These are phyloP conservation scores for Vaccinium corymbosum DNA, from an alignment of 148 eudicot genomes.

Conservation along the genomic window DNA sequence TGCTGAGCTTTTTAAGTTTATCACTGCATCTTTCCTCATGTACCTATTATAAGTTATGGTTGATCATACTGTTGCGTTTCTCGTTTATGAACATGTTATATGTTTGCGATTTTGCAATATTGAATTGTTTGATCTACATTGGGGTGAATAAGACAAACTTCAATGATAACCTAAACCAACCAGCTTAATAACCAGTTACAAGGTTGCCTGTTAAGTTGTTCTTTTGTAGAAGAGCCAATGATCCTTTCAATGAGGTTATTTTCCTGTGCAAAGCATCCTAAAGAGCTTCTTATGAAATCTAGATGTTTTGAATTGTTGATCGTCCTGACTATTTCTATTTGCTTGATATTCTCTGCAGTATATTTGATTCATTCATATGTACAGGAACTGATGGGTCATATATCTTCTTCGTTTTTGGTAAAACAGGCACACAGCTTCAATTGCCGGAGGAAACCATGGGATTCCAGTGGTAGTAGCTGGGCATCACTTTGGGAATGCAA, in stretches of 20 bases:
- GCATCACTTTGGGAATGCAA: slow-evolving; percentile 93
- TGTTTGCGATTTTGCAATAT: background rate
- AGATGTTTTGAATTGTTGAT: background rate
- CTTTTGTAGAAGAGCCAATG: background rate
- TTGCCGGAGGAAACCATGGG: slow-evolving; percentile 95
- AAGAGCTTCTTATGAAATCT: background rate
- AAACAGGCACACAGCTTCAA: slow-evolving; percentile 94
- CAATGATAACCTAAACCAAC: background rate
- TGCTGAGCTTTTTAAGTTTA: background rate
- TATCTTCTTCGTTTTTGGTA: background rate
- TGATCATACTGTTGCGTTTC: background rate
- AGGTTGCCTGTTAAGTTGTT: background rate
- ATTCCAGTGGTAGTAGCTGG: slow-evolving; percentile 90
- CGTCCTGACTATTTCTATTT: background rate
- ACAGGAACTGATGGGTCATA: background rate
- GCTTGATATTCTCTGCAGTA: background rate
- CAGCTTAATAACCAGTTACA: background rate
- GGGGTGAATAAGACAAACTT: background rate
- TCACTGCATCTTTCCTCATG: background rate
- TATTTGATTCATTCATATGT: background rate
- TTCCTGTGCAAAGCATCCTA: background rate
- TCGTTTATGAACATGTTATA: background rate
- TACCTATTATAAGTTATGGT: background rate
- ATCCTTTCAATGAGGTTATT: slow-evolving; percentile 1
- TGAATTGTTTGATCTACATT: background rate